A percentile compares a stretch with the other conserved stretches of the same genome.
These are phyloP conservation scores for Hypoxylon sp. DNA, from an alignment of 2,329 filamentous ascomycete species.

Conservation along the genomic window DNA sequence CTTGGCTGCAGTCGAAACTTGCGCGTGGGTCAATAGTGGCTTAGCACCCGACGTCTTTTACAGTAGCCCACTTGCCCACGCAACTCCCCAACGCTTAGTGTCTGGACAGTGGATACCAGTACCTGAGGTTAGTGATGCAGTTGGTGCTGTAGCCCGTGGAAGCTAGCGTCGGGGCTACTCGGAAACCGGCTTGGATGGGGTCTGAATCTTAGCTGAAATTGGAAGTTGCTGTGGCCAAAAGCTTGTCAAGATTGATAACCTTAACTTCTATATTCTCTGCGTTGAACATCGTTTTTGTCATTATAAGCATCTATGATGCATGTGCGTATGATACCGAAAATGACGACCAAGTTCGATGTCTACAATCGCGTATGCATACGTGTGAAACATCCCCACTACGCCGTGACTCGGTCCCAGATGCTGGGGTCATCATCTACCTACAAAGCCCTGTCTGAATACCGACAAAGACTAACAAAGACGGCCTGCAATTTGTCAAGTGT, in stretches of 20 bases:
- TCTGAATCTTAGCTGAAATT: slow-evolving; percentile 4
- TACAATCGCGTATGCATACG: slow-evolving; percentile 33
- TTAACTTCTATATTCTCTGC: background rate
- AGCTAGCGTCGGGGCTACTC: slow-evolving; percentile 26
- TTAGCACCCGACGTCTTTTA: slow-evolving; percentile 28
- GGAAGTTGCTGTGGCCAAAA: background rate
- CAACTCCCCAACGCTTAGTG: slow-evolving; percentile 39
- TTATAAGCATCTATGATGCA: slow-evolving; percentile 9
- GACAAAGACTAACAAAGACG: slow-evolving; percentile 20
- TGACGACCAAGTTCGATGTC: slow-evolving; percentile 27
- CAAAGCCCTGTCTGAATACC: slow-evolving; percentile 22
- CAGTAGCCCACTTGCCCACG: slow-evolving; percentile 22
- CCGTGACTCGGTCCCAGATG: slow-evolving; percentile 26
- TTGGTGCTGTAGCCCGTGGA: slow-evolving; percentile 19
- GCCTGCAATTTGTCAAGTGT: background rate
- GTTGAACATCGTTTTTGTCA: slow-evolving; percentile 7
- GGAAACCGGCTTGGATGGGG: slow-evolving; percentile 11
- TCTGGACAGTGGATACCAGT: slow-evolving; percentile 39
- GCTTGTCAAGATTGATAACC: slow-evolving; percentile 4
- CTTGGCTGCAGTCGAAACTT: slow-evolving; percentile 10
- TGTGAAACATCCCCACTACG: slow-evolving; percentile 13
- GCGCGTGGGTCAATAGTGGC: slow-evolving; percentile 33
- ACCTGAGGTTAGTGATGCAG: slow-evolving; percentile 15
- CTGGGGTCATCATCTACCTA: slow-evolving; percentile 15
- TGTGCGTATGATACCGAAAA: slow-evolving; percentile 13